These are phyloP conservation scores for Coniochaeta ligniaria DNA, from an alignment of 2,329 filamentous ascomycete genomes.

Conservation along the genomic window DNA sequence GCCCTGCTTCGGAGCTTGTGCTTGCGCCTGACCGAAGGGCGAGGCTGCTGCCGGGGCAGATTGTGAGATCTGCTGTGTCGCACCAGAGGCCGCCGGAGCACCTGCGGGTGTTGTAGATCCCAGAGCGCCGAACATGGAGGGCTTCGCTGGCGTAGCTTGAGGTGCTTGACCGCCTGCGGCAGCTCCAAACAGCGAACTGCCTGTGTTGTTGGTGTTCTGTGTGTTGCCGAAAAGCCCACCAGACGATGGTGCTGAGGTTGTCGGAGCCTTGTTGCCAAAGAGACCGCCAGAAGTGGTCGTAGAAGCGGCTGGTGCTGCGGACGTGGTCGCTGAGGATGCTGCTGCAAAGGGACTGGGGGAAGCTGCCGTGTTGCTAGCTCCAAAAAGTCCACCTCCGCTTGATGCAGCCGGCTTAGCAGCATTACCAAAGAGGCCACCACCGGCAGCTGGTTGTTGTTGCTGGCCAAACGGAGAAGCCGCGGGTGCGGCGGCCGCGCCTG, in stretches of 20 bases:
- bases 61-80: background rate
- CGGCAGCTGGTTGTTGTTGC: slow-evolving; percentile 6
- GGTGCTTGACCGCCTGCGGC: slow-evolving; percentile 7
- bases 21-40: background rate
- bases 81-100: background rate
- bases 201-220: background rate
- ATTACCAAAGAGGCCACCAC: slow-evolving; percentile 18
- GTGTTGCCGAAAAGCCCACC: slow-evolving; percentile 24
- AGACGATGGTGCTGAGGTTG: slow-evolving; percentile 19
- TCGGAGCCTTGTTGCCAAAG: slow-evolving; percentile 15
- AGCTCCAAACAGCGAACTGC: slow-evolving; percentile 9
- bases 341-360: slow-evolving; percentile 2
- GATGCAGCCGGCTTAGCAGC: slow-evolving; percentile 9
- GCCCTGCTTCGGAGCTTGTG: background rate
- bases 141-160: slow-evolving; percentile 11
- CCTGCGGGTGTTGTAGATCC: slow-evolving; percentile 8
- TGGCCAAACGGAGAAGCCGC: slow-evolving; percentile 10
- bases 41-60: background rate
- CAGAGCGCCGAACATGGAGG: slow-evolving; percentile 6
- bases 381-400: slow-evolving; percentile 1
- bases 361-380: background rate
- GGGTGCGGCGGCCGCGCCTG: slow-evolving; percentile 12
- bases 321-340: slow-evolving; percentile 16
- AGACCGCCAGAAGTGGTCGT: slow-evolving; percentile 15
- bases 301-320: slow-evolving; percentile 16